Conservation (phyloP, 805 yeast genomes). For the Wickerhamiella galacta region DNA sequence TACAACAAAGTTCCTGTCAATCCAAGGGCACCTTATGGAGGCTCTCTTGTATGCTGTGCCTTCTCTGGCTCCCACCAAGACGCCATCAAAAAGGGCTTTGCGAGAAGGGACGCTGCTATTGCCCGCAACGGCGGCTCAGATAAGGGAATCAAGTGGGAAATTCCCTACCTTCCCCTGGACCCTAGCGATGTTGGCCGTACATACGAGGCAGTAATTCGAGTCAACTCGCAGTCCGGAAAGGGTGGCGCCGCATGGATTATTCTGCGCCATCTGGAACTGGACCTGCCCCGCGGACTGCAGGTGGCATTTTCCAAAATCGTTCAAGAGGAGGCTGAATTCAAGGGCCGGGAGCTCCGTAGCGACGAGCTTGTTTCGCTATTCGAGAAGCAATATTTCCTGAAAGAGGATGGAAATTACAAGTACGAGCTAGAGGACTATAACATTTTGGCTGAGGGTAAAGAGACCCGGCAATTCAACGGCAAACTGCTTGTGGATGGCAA, state of each 20-base stretch:
- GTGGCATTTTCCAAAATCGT: constrained; percentile 58
- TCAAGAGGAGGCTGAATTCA: constrained; percentile 48
- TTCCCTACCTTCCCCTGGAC: constrained; percentile 73
- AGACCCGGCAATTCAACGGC: constrained; percentile 13
- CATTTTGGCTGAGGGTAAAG: constrained; percentile 33
- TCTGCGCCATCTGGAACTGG: constrained; percentile 56
- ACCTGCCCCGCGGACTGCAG: constrained; percentile 67
- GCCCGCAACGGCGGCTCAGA: constrained; percentile 20
- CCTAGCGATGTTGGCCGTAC: constrained; percentile 75
- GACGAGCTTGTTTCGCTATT: constrained; percentile 50
- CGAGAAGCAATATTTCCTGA: constrained; percentile 37
- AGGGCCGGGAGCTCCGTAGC: constrained; percentile 55
- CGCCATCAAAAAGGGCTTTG: constrained; percentile 73
- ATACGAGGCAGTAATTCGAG: constrained; percentile 84
- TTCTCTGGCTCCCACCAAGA: constrained; percentile 80
- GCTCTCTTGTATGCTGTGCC: constrained; percentile 68
- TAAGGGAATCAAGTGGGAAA: constrained; percentile 37
- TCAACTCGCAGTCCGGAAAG: constrained; percentile 75
- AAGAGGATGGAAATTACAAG: constrained; percentile 24
- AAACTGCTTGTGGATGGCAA: constrained; percentile 26
- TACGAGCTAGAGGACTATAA: constrained; percentile 28
- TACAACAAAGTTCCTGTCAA: constrained; percentile 71
- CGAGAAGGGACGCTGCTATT: constrained; percentile 27
- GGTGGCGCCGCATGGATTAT: constrained; percentile 87
- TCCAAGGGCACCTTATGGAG: constrained; percentile 70